These are phyloP conservation scores for Diplogelasinospora grovesii DNA, from an alignment of 495 filamentous ascomycete genomes.

Conservation along the genomic window DNA sequence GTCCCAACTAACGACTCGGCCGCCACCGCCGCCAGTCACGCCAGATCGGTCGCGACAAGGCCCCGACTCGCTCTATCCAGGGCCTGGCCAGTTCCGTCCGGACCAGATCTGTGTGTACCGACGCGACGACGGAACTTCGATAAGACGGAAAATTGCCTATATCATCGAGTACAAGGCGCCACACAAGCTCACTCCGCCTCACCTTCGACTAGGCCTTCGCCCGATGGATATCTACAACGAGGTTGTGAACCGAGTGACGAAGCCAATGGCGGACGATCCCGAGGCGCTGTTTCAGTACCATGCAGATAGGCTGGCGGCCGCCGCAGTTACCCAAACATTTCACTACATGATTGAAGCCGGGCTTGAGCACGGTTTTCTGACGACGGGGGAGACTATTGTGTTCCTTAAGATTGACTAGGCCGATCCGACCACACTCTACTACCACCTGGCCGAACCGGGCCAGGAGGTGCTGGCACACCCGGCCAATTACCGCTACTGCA, in stretches of 20 bases:
- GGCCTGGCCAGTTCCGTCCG: slow-evolving; percentile 10
- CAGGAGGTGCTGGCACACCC: slow-evolving; percentile 1
- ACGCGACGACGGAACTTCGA: neutral
- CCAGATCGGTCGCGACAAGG: slow-evolving; percentile 1
- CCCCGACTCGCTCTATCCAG: no score
- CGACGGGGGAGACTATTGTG: slow-evolving; percentile 4
- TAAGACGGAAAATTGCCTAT: slow-evolving; percentile 14
- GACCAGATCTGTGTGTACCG: slow-evolving; percentile 29
- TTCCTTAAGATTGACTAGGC: slow-evolving; percentile 7
- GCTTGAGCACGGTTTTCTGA: slow-evolving; percentile 1
- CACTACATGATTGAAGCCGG: slow-evolving; percentile 8
- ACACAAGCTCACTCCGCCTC: slow-evolving; percentile 2
- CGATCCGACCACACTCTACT: slow-evolving; percentile 1
- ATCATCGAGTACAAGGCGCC: slow-evolving; percentile 9
- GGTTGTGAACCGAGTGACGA: slow-evolving; percentile 1
- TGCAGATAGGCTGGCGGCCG: slow-evolving; percentile 1
- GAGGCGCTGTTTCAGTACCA: slow-evolving; percentile 1
- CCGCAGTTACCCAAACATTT: slow-evolving; percentile 4
- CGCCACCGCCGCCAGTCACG: slow-evolving; percentile 30
- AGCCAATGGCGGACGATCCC: neutral
- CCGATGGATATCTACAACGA: slow-evolving; percentile 1
- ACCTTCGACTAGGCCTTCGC: slow-evolving; percentile 1
- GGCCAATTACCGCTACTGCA: neutral
- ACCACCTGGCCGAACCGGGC: slow-evolving; percentile 5
- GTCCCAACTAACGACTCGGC: neutral